phyloP scores from a whole-genome alignment of 148 eudicot genomes.

The Spergularia bocconei region DNA sequence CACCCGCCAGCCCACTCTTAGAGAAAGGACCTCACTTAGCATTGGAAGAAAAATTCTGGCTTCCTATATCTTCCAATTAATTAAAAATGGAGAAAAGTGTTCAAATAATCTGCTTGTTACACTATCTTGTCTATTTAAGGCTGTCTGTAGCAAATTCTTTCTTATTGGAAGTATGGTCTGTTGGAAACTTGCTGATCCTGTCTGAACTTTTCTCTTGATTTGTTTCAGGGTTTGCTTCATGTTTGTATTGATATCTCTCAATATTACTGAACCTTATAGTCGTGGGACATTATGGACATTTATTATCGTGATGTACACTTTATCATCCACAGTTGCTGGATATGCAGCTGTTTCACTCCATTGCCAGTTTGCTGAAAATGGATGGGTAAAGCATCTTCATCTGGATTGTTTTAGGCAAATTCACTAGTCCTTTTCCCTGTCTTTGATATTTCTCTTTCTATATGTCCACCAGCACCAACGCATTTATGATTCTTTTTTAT shows the following conservation, averaged over 20 bases:
- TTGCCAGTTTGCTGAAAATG: slow-evolving; percentile 55
- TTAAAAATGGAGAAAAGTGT: background rate
- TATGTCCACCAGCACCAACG: background rate
- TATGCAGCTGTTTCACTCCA: slow-evolving; percentile 66
- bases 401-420: background rate
- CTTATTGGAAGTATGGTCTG: background rate
- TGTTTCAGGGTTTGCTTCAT: slow-evolving; percentile 49
- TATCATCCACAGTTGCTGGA: slow-evolving; percentile 66
- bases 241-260: slow-evolving; percentile 51
- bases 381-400: slow-evolving; percentile 52
- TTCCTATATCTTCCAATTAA: background rate
- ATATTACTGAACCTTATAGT: slow-evolving; percentile 56
- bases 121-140: background rate
- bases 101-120: background rate
- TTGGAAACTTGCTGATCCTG: slow-evolving; percentile 1
- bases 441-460: background rate
- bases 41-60: background rate
- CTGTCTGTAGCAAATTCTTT: background rate
- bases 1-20: background rate
- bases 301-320: slow-evolving; percentile 47
- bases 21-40: background rate
- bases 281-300: slow-evolving; percentile 60
- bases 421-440: background rate
- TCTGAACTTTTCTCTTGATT: slow-evolving; percentile 3
- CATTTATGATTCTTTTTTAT: background rate